These are phyloP conservation scores for Tylopilus cervinicoccineus DNA, from an alignment of 768 basidiomycete species.

Conservation along the genomic window DNA sequence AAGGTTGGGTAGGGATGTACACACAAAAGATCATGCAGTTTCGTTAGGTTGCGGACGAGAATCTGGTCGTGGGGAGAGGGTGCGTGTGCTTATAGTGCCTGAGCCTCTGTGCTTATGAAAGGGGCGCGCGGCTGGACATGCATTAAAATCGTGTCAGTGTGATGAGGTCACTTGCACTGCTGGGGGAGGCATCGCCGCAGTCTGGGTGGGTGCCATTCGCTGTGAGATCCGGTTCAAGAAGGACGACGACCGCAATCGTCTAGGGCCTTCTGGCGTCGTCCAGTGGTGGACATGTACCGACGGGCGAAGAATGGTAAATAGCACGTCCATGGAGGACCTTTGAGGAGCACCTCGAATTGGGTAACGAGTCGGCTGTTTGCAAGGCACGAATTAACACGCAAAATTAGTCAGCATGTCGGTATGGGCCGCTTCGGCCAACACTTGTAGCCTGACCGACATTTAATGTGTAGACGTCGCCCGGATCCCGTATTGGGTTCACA, in stretches of 20 bases:
- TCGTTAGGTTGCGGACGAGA: slow-evolving; percentile 13
- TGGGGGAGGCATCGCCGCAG: slow-evolving; percentile 19
- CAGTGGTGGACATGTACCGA: not conserved
- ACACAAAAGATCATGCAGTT: slow-evolving; percentile 27
- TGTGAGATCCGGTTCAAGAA: slow-evolving; percentile 12
- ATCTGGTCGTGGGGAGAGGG: not conserved
- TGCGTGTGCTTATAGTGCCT: slow-evolving; percentile 14
- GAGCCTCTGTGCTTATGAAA: slow-evolving; percentile 24
- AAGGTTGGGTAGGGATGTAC: not conserved
- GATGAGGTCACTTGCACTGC: slow-evolving; percentile 27
- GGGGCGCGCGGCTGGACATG: slow-evolving; percentile 25
- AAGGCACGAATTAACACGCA: not conserved
- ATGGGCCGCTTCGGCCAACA: not conserved
- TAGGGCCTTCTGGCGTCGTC: not conserved
- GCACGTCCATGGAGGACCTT: not conserved
- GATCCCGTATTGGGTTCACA: too few species aligned
- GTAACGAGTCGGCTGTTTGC: slow-evolving; percentile 5
- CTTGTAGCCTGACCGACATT: too few species aligned
- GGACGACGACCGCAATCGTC: slow-evolving; percentile 1
- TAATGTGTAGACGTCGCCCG: too few species aligned
- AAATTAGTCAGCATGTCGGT: not conserved
- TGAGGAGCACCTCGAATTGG: slow-evolving; percentile 3
- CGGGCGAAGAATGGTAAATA: slow-evolving; percentile 1
- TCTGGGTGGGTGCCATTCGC: slow-evolving; percentile 9
- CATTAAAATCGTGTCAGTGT: slow-evolving; percentile 29